Evolutionary conservation across 306 rosid genomes (phyloP).

Genomic region (Sphenostylis stenocarpa): DNA sequence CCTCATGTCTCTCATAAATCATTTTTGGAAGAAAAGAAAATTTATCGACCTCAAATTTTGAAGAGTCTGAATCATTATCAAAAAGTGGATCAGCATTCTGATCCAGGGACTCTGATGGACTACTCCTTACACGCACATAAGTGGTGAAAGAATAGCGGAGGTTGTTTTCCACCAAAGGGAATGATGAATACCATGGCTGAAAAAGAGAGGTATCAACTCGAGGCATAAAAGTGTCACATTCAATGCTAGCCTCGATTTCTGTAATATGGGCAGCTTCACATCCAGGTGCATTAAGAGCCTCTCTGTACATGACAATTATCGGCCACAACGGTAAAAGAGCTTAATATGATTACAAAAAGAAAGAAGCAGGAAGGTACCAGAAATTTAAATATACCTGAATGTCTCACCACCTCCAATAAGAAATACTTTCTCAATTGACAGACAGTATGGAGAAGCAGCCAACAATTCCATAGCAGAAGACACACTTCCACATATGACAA

Average conservation of each 20-base stretch:
- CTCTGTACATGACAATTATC: conserved; percentile 56
- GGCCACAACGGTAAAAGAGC: conserved; percentile 24
- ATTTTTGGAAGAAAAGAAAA: conserved; percentile 88
- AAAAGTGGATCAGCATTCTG: conserved; percentile 45
- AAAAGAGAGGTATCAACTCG: conserved; percentile 66
- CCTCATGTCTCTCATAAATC: conserved; percentile 84
- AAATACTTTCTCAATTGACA: conserved; percentile 94
- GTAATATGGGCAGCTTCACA: conserved; percentile 94
- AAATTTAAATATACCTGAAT: conserved; percentile 54
- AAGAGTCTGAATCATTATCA: conserved; percentile 39
- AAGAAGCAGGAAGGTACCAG: neutral
- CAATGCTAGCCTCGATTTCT: conserved; percentile 70
- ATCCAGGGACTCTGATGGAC: conserved; percentile 48
- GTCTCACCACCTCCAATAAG: conserved; percentile 88
- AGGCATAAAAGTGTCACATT: conserved; percentile 84
- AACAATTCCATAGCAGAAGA: conserved; percentile 85
- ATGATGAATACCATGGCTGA: conserved; percentile 93
- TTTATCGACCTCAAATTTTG: conserved; percentile 62
- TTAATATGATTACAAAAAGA: conserved; percentile 12
- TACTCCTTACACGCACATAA: conserved; percentile 77
- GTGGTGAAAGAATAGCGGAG: conserved; percentile 72
- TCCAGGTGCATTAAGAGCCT: conserved; percentile 79
- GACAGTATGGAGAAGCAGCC: conserved; percentile 87
- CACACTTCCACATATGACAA: conserved; percentile 82
- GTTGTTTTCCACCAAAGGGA: conserved; percentile 71